Percentiles rank a stretch among this genome's conserved stretches.
These are phyloP conservation scores for Leucocoprinus leucothites DNA, from an alignment of 768 basidiomycete species.

Conservation along the genomic window DNA sequence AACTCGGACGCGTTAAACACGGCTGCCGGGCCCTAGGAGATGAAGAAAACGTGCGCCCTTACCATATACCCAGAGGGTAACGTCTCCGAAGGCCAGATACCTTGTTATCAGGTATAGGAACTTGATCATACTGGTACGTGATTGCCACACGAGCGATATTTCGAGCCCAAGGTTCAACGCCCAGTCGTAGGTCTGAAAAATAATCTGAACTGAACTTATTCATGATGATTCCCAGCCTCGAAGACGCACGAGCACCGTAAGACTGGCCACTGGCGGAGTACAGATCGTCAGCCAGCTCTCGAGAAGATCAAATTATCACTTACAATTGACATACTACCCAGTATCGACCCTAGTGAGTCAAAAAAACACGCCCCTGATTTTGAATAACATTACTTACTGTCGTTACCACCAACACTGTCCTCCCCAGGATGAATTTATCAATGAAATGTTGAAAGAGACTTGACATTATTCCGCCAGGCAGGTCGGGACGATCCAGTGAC, in stretches of 20 bases:
- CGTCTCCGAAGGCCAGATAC: slow-evolving; percentile 2
- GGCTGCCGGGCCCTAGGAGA: no score
- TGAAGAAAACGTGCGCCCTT: background rate
- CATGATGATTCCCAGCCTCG: no score
- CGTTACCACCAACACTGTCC: background rate
- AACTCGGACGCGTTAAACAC: background rate
- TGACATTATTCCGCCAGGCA: no score
- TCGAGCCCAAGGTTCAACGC: no score
- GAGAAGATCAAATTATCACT: background rate
- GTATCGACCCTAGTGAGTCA: no score
- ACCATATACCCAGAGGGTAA: background rate
- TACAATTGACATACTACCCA: background rate
- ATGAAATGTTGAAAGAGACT: background rate
- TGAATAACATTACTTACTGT: background rate
- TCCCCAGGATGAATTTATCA: background rate
- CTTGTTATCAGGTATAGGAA: slow-evolving; percentile 2
- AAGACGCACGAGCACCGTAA: no score
- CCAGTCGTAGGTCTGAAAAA: no score
- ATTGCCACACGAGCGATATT: background rate
- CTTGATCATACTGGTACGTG: background rate
- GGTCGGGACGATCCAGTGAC: no score
- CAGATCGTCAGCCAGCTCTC: no score
- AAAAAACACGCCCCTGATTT: no score
- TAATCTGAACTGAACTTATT: no score
- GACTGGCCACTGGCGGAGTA: no score